These are phyloP conservation scores for Fusarium secorum DNA, from an alignment of 2,329 filamentous ascomycete species.

Conservation along the genomic window DNA sequence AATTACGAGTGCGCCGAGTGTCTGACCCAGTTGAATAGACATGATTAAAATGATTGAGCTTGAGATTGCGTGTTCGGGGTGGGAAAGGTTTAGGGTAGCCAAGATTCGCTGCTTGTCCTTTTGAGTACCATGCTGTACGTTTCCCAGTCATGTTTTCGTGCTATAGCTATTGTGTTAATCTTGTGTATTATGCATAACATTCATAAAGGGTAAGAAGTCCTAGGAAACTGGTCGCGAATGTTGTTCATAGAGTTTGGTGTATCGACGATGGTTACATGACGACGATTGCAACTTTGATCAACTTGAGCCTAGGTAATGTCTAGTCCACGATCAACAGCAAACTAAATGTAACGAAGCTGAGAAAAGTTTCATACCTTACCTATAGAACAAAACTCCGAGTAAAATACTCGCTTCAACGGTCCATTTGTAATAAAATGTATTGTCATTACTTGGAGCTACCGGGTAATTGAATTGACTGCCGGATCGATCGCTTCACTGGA, in stretches of 20 bases:
- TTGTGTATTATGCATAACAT: accelerated
- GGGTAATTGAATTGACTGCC: not conserved
- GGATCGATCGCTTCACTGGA: too few relatives aligned
- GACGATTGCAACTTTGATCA: accelerated
- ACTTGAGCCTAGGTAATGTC: accelerated
- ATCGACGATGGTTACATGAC: accelerated
- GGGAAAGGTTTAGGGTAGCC: not conserved
- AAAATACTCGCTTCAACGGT: not conserved
- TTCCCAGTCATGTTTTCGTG: not conserved
- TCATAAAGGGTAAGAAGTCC: accelerated
- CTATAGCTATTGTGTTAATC: accelerated
- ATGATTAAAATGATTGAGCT: not conserved
- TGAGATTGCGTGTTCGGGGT: accelerated
- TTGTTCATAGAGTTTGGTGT: too few relatives aligned
- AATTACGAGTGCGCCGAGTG: accelerated
- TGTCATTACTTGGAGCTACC: not conserved
- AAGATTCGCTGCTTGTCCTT: accelerated
- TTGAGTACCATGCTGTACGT: accelerated
- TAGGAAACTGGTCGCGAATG: accelerated
- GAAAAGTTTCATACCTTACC: accelerated
- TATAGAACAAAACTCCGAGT: accelerated
- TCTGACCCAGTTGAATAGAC: accelerated
- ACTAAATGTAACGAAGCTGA: accelerated
- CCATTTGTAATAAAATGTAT: accelerated
- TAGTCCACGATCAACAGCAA: accelerated